These are phyloP conservation scores for Carallia pectinifolia DNA, from an alignment of 345 rosid species.

Conservation along the genomic window DNA sequence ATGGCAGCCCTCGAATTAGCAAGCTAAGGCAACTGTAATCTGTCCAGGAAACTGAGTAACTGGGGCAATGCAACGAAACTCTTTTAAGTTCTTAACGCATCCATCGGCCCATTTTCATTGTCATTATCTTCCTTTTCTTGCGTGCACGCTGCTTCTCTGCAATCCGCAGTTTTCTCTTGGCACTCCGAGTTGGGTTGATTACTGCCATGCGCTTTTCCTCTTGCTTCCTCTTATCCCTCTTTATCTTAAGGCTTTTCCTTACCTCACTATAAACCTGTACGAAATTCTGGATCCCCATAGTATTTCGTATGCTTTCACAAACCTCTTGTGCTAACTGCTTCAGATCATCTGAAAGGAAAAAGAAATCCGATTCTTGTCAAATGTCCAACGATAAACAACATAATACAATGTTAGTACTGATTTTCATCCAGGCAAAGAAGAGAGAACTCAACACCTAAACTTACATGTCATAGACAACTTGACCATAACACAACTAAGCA, in stretches of 20 bases:
- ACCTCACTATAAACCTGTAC: constrained; percentile 57
- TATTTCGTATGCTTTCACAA: constrained; percentile 47
- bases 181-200: constrained; percentile 71
- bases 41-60: too few species aligned
- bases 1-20: too few species aligned
- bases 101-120: constrained; percentile 68
- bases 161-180: constrained; percentile 77
- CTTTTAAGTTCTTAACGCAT: constrained; percentile 25
- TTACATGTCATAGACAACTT: too few species aligned
- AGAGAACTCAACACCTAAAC: too few species aligned
- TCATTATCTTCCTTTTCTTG: constrained; percentile 79
- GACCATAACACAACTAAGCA: too few species aligned
- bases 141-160: constrained; percentile 69
- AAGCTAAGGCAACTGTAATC: too few species aligned
- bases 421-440: too few species aligned
- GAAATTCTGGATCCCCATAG: constrained; percentile 54
- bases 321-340: constrained; percentile 77
- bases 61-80: too few species aligned
- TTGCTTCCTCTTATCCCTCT: constrained; percentile 72
- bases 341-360: constrained; percentile 46
- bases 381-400: background rate
- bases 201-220: constrained; percentile 86
- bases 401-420: too few species aligned
- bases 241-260: constrained; percentile 54
- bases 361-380: background rate